A percentile compares a stretch with the other conserved stretches of the same genome.
Conservation (phyloP, 257 asterid species). For the Avicennia marina region DNA sequence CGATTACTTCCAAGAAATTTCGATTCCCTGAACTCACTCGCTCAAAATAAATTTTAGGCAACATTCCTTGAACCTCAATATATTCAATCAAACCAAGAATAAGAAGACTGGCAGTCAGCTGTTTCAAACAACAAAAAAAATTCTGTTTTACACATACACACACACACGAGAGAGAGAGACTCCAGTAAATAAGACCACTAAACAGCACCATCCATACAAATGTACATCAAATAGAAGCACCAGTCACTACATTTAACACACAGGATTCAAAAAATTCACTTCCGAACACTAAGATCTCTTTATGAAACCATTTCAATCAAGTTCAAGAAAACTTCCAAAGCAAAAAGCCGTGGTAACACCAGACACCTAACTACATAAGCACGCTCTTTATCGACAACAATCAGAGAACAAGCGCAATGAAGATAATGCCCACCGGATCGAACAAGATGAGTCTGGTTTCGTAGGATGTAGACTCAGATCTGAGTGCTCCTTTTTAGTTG, state of each 20-base stretch:
- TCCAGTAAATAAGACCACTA: neutral
- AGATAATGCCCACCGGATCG: slow-evolving; percentile 42
- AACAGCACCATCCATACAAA: slow-evolving; percentile 10
- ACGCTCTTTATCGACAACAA: neutral
- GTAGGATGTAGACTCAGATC: slow-evolving; percentile 38
- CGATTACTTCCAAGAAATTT: neutral
- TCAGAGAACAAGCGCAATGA: slow-evolving; percentile 15
- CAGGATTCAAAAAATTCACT: neutral
- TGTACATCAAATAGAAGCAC: slow-evolving; percentile 12
- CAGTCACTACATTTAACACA: slow-evolving; percentile 10
- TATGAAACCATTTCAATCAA: slow-evolving; percentile 4
- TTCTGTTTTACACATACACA: too few species aligned
- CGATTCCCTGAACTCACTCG: neutral
- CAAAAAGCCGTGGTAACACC: neutral
- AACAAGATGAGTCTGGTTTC: slow-evolving; percentile 2
- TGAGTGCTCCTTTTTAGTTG: slow-evolving; percentile 15
- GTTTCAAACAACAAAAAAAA: neutral
- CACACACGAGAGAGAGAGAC: neutral
- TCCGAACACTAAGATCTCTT: slow-evolving; percentile 25
- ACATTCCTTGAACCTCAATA: slow-evolving; percentile 3
- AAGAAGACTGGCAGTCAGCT: neutral
- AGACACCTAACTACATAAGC: neutral
- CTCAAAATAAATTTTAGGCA: neutral
- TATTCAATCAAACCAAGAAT: neutral
- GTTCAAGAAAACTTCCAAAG: neutral